Base-by-base conservation (phyloP, 2,329 filamentous ascomycete species). In the Fusarium robinianum region DNA sequence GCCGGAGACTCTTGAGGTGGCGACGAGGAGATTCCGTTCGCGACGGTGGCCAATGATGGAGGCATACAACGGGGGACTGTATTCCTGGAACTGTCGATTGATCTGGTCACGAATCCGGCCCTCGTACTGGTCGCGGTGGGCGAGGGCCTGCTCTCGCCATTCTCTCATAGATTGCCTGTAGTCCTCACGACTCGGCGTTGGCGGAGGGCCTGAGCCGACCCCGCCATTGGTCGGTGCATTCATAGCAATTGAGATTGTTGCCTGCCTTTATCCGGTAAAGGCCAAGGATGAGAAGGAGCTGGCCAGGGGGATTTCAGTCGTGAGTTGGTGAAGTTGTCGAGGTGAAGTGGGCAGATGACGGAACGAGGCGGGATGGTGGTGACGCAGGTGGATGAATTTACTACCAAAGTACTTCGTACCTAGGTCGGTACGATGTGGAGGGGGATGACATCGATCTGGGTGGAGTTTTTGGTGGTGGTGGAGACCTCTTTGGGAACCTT, bases 11-110 rank as follows among this genome's bases (percentile, higher is more conserved):
- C 60, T 56, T 2, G 53, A 52, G 21, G 63, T 63, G 5, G 64
- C 59, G 14, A 65, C 46, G 0, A 55, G 49, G n/a, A 67, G 56
- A 25, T 62, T 67, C 41, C 54, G 47, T 8, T 57, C 46, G 19
- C 57, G 59, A 11, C 52, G 53, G 37, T 55, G 61, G 9, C 67
- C 65, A 23, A 63, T 60, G 31, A 63, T 10, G 1, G 60, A 60
- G n/a, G 62, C 62, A 34, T 67, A 67, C 11, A 60, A 57, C 0
- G 67, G 66, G 6, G 66, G 56, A 12, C 58, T 47, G 40, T 67
- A 69, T 26, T 66, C 58, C 9, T 57, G 46, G 43, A 67, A 67
- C 18, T 62, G 51, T 19, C 65, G 59, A 25, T 58, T 49, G 16
- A 68, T 54, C 37, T 69, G 67, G 11, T 65, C 57, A 42, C 59